phyloP scores from a whole-genome alignment of 371 early-diverging fungal genomes.

The Mortierella sp. region DNA sequence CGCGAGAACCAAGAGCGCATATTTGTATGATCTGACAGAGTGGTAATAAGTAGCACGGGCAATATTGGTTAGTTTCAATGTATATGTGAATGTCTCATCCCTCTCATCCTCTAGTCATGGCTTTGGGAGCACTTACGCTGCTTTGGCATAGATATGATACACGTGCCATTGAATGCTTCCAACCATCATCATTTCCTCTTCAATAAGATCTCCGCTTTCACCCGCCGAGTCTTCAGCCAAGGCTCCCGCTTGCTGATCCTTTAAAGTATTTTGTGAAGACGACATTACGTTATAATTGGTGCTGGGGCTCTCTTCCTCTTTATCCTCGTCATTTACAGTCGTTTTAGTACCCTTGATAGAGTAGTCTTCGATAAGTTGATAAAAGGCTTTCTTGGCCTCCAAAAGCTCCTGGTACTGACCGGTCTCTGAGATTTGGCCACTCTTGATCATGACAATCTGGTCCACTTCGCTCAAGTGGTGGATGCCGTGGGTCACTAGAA shows the following conservation, averaged over 20 bases:
- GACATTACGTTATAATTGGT: neutral
- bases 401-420: constrained; percentile 57
- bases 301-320: constrained; percentile 9
- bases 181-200: constrained; percentile 26
- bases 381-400: constrained; percentile 54
- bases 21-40: constrained; percentile 27
- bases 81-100: neutral
- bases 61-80: neutral
- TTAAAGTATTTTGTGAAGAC: neutral
- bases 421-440: constrained; percentile 57
- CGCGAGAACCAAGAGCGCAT: constrained; percentile 1
- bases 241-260: neutral
- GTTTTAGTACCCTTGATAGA: constrained; percentile 47
- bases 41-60: neutral
- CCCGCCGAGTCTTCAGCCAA: neutral
- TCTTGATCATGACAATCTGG: constrained; percentile 67
- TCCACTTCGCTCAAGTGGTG: constrained; percentile 69
- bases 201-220: constrained; percentile 16
- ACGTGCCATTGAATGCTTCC: constrained; percentile 13
- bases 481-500: constrained; percentile 91
- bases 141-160: constrained; percentile 16
- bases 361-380: constrained; percentile 51
- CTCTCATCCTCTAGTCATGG: too few relatives aligned
- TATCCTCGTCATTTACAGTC: constrained; percentile 15
- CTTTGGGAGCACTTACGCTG: constrained; percentile 14